A percentile compares a stretch with the other conserved stretches of the same genome.
Conservation (phyloP, 441 rosid genomes). For the Rhodomyrtus psidioides region DNA sequence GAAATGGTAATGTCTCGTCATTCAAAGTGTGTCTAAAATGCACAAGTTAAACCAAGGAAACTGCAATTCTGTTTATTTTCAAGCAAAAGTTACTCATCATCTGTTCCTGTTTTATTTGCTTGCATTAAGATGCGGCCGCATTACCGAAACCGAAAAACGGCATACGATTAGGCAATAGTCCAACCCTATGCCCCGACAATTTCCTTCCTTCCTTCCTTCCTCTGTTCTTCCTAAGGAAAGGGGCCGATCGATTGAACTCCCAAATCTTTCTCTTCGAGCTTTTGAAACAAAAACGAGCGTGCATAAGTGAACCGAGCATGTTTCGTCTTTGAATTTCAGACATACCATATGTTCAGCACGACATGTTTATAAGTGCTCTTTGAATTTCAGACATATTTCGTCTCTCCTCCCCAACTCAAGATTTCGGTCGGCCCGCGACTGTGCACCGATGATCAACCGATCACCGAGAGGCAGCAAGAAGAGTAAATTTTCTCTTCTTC, state of each 20-base stretch:
- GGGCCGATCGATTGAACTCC: background rate
- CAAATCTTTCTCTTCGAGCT: background rate
- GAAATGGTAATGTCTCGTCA: background rate
- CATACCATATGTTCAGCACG: background rate
- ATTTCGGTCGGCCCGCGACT: background rate
- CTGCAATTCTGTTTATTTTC: background rate
- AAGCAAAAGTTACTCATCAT: background rate
- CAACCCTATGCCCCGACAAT: background rate
- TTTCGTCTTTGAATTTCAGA: background rate
- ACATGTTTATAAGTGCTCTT: background rate
- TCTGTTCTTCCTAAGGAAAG: background rate
- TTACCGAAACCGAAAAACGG: background rate
- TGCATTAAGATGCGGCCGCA: background rate
- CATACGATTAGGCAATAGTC: background rate
- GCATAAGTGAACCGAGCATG: background rate
- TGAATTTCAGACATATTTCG: background rate
- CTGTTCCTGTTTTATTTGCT: background rate
- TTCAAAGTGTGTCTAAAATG: background rate
- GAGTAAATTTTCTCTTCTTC: no score
- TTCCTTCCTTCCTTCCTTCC: background rate
- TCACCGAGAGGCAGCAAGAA: background rate
- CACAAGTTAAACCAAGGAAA: background rate
- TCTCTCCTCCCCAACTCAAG: background rate
- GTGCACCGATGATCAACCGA: background rate
- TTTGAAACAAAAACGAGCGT: background rate